Percentiles rank a stretch among this genome's conserved stretches.
Evolutionary conservation across 129 eudicot species (phyloP).

Genomic region (Calendula officinalis): DNA sequence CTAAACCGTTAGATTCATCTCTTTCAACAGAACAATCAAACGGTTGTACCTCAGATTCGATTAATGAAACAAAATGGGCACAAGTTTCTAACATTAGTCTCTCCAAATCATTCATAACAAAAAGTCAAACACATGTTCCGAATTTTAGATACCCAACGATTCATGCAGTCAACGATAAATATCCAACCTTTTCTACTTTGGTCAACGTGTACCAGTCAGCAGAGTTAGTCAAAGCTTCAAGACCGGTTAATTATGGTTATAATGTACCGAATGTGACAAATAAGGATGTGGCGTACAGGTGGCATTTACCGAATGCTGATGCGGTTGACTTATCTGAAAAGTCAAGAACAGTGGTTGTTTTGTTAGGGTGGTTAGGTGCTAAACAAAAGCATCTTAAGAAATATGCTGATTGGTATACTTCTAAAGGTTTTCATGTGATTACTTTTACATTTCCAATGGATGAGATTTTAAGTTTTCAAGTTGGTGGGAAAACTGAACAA

Average conservation of each 20-base stretch:
- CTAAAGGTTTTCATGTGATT: conserved; percentile 90
- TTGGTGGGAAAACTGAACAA: conserved; percentile 91
- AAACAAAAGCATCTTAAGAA: conserved; percentile 88
- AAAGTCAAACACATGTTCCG: conserved; percentile 53
- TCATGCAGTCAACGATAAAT: conserved; percentile 13
- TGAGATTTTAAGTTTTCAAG: conserved; percentile 72
- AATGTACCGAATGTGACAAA: conserved; percentile 23
- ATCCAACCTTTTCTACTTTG: conserved; percentile 41
- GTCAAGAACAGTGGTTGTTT: conserved; percentile 79
- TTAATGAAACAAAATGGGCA: conserved; percentile 33
- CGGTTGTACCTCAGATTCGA: conserved; percentile 28
- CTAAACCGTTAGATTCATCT: conserved; percentile 35
- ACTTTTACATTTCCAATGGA: conserved; percentile 91
- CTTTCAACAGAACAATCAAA: conserved; percentile 45
- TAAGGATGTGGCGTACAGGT: conserved; percentile 64
- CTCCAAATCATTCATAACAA: conserved; percentile 52
- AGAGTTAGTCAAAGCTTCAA: conserved; percentile 53
- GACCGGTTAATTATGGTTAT: conserved; percentile 44
- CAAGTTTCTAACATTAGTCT: conserved; percentile 51
- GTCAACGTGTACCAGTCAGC: conserved; percentile 55
- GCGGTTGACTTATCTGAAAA: conserved; percentile 48
- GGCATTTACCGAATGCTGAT: conserved; percentile 84
- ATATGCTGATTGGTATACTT: conserved; percentile 93
- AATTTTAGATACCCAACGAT: conserved; percentile 34
- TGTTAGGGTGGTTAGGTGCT: conserved; percentile 98